Percentiles rank a stretch among this genome's conserved stretches.
These are phyloP conservation scores for Eucalyptus cloeziana DNA, from an alignment of 345 rosid species.

Conservation along the genomic window DNA sequence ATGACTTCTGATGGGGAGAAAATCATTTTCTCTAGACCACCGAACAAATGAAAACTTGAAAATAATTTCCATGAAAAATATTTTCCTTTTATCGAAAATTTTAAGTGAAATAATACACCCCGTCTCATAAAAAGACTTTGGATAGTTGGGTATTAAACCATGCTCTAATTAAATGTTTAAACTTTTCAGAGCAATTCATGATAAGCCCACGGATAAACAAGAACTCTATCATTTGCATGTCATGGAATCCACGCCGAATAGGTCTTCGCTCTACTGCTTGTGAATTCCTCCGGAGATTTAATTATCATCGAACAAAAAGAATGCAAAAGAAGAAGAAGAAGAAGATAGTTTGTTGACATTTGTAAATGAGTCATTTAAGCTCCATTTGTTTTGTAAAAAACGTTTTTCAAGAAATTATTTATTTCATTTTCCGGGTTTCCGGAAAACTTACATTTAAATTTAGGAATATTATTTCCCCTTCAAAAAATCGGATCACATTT, in stretches of 20 bases:
- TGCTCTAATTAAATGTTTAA: not conserved
- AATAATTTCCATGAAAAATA: not conserved
- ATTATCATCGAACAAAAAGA: not conserved
- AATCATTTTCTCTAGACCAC: accelerated
- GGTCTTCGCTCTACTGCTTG: not conserved
- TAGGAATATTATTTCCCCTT: no score
- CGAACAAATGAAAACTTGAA: not conserved
- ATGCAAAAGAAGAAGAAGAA: not conserved
- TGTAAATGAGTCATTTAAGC: no score
- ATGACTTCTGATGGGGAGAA: accelerated
- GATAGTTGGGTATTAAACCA: accelerated
- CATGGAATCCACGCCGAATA: accelerated
- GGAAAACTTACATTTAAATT: accelerated
- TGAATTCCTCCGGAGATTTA: accelerated
- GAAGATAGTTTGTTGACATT: accelerated
- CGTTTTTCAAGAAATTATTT: accelerated
- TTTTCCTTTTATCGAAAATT: not conserved
- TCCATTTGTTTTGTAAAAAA: accelerated
- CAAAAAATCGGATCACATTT: accelerated
- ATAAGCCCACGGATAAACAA: not conserved
- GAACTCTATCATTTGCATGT: not conserved
- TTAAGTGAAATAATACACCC: accelerated
- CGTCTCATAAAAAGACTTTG: accelerated
- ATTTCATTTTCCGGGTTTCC: accelerated
- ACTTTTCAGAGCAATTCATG: accelerated